A percentile compares a stretch with the other conserved stretches of the same genome.
phyloP scores from a whole-genome alignment of 1,284 basidiomycete species.

The Ceratobasidium sp. region DNA sequence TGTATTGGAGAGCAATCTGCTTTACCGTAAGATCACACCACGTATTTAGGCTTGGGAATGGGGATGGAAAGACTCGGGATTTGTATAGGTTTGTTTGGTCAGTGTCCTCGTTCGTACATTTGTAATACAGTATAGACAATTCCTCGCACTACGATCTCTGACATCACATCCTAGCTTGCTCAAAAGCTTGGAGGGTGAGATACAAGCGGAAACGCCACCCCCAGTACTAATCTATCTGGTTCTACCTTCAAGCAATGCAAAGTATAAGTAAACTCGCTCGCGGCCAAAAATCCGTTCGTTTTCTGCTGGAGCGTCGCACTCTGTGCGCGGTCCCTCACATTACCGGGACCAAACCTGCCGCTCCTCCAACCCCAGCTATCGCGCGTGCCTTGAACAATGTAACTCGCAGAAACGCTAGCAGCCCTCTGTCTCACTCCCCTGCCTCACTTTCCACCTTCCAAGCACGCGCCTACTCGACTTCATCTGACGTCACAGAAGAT shows the following conservation, averaged over 20 bases:
- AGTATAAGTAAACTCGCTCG: neutral
- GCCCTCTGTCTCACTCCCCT: neutral
- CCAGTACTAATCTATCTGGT: neutral
- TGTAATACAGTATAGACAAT: too few relatives aligned
- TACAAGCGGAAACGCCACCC: too few relatives aligned
- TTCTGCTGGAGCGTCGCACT: slow-evolving; percentile 8
- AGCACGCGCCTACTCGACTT: slow-evolving; percentile 18
- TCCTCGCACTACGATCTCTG: slow-evolving; percentile 5
- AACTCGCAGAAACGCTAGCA: too few relatives aligned
- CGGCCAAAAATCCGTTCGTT: neutral
- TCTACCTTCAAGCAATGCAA: slow-evolving; percentile 12
- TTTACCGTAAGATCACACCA: neutral
- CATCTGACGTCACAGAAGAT: slow-evolving; percentile 21
- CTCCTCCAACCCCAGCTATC: neutral
- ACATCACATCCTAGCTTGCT: slow-evolving; percentile 21
- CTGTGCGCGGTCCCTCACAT: neutral
- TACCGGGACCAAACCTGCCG: neutral
- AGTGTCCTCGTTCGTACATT: too few relatives aligned
- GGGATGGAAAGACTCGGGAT: slow-evolving; percentile 19
- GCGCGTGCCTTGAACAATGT: too few relatives aligned
- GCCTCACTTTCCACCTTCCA: neutral
- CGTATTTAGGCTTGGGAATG: neutral
- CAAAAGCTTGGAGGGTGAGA: neutral
- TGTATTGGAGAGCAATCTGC: neutral
- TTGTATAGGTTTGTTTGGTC: slow-evolving; percentile 19